Evolutionary conservation across 345 rosid genomes (phyloP).

Genomic region (Pugionium dolabratum): DNA sequence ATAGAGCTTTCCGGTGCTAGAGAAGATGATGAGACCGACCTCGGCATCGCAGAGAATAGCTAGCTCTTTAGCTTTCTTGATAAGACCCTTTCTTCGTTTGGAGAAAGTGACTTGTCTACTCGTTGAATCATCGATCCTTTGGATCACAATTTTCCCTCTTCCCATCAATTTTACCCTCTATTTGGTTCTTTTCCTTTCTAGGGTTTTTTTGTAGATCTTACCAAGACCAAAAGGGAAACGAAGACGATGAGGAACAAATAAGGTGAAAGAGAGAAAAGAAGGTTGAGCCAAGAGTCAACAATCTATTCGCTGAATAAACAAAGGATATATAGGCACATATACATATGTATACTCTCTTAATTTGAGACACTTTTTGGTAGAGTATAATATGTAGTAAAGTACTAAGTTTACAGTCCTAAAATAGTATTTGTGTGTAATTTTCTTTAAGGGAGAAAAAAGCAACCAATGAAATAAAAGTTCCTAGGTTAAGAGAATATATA

Average conservation of each 20-base stretch:
- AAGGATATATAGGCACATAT: constrained; percentile 25
- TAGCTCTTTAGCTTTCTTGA: constrained; percentile 47
- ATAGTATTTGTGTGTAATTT: constrained; percentile 10
- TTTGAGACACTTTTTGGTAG: constrained; percentile 36
- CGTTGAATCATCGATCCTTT: constrained; percentile 48
- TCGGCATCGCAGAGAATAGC: constrained; percentile 49
- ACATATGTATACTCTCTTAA: constrained; percentile 7
- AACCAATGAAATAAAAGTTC: constrained; percentile 36
- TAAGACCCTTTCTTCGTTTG: constrained; percentile 47
- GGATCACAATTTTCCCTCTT: constrained; percentile 49
- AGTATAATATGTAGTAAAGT: constrained; percentile 13
- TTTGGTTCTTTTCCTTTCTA: constrained; percentile 32
- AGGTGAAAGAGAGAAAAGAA: constrained; percentile 31
- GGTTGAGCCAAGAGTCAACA: constrained; percentile 47
- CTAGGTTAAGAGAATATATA: constrained; percentile 33
- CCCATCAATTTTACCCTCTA: constrained; percentile 39
- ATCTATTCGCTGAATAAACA: constrained; percentile 45
- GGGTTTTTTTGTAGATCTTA: constrained; percentile 42
- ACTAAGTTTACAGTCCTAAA: constrained; percentile 30
- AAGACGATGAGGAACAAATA: constrained; percentile 37
- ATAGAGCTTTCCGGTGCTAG: constrained; percentile 46
- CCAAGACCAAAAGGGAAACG: constrained; percentile 34
- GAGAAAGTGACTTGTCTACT: constrained; percentile 52
- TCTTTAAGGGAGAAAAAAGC: constrained; percentile 1
- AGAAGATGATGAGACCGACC: constrained; percentile 47